These are phyloP conservation scores for Ascochyta rabiei DNA, from an alignment of 2,329 filamentous ascomycete species.

Conservation along the genomic window DNA sequence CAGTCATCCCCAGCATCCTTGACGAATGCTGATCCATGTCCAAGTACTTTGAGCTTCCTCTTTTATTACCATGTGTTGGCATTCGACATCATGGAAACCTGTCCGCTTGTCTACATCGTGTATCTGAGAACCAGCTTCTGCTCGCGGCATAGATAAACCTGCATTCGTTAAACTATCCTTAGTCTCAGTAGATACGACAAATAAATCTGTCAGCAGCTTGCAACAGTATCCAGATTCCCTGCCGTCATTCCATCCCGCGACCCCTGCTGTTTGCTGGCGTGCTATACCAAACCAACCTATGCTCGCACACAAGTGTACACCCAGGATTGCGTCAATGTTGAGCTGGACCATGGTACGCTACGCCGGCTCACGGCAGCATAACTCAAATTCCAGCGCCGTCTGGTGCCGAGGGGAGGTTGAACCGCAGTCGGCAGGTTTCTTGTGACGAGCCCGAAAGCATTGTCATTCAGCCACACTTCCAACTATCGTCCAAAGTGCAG, in stretches of 20 bases:
- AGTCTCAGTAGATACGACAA: no score
- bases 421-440: not conserved
- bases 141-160: no score
- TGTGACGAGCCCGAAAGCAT: not conserved
- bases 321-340: not conserved
- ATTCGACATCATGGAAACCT: not conserved
- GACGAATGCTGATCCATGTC: no score
- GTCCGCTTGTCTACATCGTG: no score
- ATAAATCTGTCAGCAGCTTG: not conserved
- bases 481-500: not conserved
- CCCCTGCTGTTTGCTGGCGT: not conserved
- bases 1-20: not conserved
- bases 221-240: not conserved
- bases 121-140: no score
- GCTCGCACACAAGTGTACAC: not conserved
- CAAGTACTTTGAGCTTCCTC: not conserved
- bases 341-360: slow-evolving; percentile 4
- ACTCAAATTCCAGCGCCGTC: slow-evolving; percentile 4
- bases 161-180: no score
- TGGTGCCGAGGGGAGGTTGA: slow-evolving; percentile 2
- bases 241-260: not conserved
- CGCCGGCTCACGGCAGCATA: not conserved
- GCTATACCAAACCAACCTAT: not conserved
- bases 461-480: no score
- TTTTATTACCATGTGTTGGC: not conserved